These are phyloP conservation scores for Mycotypha africana DNA, from an alignment of 371 early-diverging fungal genomes.

Conservation along the genomic window DNA sequence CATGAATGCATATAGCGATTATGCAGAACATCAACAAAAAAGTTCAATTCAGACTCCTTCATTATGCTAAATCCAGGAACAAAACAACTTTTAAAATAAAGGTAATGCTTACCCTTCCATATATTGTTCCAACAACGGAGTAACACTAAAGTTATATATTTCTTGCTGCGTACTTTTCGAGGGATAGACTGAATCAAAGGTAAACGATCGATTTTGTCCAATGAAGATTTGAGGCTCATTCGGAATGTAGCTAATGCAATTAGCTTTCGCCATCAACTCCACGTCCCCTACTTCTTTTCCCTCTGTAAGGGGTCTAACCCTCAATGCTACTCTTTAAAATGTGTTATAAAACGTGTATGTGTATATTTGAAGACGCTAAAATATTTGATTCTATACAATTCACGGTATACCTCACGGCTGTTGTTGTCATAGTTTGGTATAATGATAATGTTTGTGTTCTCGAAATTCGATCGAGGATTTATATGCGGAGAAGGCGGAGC, in stretches of 20 bases:
- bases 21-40: constrained; percentile 1
- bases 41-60: not conserved
- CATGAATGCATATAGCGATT: not conserved
- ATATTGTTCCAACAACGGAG: constrained; percentile 67
- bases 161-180: constrained; percentile 55
- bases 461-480: too few relatives aligned
- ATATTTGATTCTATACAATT: too few relatives aligned
- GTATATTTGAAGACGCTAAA: too few relatives aligned
- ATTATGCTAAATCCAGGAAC: constrained; percentile 19
- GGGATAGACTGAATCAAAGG: constrained; percentile 78
- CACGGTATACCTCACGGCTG: too few relatives aligned
- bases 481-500: too few relatives aligned
- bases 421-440: too few relatives aligned
- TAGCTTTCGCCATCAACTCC: too few relatives aligned
- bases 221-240: constrained; percentile 43
- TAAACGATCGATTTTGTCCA: constrained; percentile 54
- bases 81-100: constrained; percentile 24
- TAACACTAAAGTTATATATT: constrained; percentile 62
- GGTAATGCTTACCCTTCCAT: constrained; percentile 65
- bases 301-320: constrained; percentile 65
- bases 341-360: too few relatives aligned
- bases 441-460: too few relatives aligned
- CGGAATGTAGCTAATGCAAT: constrained; percentile 46
- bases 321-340: constrained; percentile 51
- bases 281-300: too few relatives aligned